A percentile compares a stretch with the other conserved stretches of the same genome.
Conservation (phyloP, 371 early-diverging fungal species). For the Mucor racemosus region DNA sequence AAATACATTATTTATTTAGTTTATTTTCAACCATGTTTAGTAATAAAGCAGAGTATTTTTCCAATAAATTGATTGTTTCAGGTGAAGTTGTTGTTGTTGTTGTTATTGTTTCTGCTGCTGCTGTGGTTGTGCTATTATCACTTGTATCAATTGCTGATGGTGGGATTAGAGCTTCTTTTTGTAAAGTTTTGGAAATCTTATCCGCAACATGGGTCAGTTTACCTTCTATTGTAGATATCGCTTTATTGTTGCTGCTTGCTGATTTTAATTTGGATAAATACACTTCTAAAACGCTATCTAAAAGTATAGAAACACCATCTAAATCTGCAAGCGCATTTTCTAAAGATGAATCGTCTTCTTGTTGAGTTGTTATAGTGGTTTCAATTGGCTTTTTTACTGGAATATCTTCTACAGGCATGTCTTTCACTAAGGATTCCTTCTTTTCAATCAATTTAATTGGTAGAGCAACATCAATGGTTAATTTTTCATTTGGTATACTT, state of each 20-base stretch:
- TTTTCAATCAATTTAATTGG: not conserved
- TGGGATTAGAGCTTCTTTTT: not conserved
- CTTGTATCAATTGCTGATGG: too few relatives aligned
- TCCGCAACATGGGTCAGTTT: slow-evolving; percentile 18
- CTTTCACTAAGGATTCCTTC: not conserved
- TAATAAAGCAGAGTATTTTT: slow-evolving; percentile 25
- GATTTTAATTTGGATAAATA: slow-evolving; percentile 14
- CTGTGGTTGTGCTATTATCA: not conserved
- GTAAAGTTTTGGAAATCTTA: slow-evolving; percentile 12
- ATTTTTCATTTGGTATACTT: not conserved
- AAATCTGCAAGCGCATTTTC: slow-evolving; percentile 35
- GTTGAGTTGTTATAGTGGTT: not conserved
- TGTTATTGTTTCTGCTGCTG: not conserved
- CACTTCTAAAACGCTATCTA: slow-evolving; percentile 38
- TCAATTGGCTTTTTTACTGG: too few relatives aligned
- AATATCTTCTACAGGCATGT: too few relatives aligned
- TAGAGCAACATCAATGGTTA: slow-evolving; percentile 10
- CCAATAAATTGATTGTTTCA: slow-evolving; percentile 19
- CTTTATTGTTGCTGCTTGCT: slow-evolving; percentile 1
- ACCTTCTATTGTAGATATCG: slow-evolving; percentile 19
- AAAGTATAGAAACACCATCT: slow-evolving; percentile 36
- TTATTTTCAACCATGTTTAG: slow-evolving; percentile 28
- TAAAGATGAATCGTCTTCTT: slow-evolving; percentile 15
- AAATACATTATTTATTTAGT: slow-evolving; percentile 17
- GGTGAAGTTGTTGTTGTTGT: not conserved